These are phyloP conservation scores for Blastobotrys elegans DNA, from an alignment of 1,139 yeast genomes.

Conservation along the genomic window DNA sequence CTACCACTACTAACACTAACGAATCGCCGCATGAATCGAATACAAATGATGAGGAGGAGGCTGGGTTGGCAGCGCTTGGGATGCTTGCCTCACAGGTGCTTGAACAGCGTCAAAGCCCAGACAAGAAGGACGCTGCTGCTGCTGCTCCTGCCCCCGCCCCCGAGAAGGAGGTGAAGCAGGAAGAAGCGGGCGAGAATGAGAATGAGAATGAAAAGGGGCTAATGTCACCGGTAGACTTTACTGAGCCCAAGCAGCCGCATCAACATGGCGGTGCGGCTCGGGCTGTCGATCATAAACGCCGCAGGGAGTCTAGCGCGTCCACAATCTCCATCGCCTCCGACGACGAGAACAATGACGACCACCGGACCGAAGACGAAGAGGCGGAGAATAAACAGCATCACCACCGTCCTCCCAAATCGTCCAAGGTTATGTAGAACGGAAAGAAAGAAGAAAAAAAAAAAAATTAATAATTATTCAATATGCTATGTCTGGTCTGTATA, in stretches of 20 bases:
- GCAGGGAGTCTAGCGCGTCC: constrained; percentile 34
- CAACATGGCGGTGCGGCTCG: background rate
- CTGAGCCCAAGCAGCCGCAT: constrained; percentile 1
- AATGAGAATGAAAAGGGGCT: constrained; percentile 13
- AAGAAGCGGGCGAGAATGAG: background rate
- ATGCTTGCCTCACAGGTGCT: constrained; percentile 36
- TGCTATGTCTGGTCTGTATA: background rate
- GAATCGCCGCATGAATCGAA: background rate
- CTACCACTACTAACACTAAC: background rate
- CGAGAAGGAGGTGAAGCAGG: background rate
- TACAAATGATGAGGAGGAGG: constrained; percentile 10
- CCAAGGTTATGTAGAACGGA: background rate
- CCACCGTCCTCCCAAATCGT: no score
- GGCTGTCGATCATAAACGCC: constrained; percentile 23
- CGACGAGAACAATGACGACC: constrained; percentile 18
- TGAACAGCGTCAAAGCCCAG: constrained; percentile 13
- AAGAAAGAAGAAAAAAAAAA: no score
- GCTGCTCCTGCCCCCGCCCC: constrained; percentile 5
- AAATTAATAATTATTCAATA: background rate
- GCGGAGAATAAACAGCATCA: no score
- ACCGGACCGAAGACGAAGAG: constrained; percentile 16
- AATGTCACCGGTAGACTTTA: constrained; percentile 24
- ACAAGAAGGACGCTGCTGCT: constrained; percentile 10
- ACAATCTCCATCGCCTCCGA: constrained; percentile 31
- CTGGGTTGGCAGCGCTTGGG: constrained; percentile 31